Evolutionary conservation across 2,329 filamentous ascomycete genomes (phyloP).

Genomic region (Periconia digitata): DNA sequence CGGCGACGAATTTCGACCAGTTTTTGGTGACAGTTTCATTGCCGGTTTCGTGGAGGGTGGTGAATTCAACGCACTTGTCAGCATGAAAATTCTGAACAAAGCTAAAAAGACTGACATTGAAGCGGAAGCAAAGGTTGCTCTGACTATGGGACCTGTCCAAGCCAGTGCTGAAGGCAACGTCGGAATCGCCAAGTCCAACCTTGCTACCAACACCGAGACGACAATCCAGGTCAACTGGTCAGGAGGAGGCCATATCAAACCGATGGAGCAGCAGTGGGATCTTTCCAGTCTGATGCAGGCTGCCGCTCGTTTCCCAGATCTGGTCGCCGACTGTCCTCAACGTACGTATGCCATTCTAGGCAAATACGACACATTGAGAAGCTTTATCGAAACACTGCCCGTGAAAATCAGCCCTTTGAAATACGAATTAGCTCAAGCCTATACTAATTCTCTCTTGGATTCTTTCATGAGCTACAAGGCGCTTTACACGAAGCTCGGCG

Average conservation of each 20-base stretch:
- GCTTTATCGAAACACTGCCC: constrained; percentile 11
- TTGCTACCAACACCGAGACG: constrained; percentile 8
- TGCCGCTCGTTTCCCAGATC: constrained; percentile 10
- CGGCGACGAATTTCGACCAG: constrained; percentile 8
- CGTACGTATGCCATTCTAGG: too few relatives aligned
- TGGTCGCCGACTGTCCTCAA: too few relatives aligned
- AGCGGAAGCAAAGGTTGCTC: constrained; percentile 5
- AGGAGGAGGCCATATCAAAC: constrained; percentile 15
- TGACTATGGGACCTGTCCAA: constrained; percentile 3
- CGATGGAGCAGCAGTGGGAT: constrained; percentile 9
- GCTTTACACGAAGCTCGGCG: constrained; percentile 7
- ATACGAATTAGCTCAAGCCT: constrained; percentile 12
- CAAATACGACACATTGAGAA: too few relatives aligned
- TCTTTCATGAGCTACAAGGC: constrained; percentile 15
- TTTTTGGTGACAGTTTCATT: constrained; percentile 16
- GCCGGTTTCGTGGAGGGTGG: constrained; percentile 15
- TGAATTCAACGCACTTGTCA: constrained; percentile 12
- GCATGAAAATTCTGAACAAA: constrained; percentile 11
- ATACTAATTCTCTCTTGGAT: constrained; percentile 11
- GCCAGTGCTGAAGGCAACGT: constrained; percentile 2
- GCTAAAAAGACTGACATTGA: constrained; percentile 7
- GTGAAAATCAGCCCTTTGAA: constrained; percentile 7
- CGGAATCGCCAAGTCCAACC: constrained; percentile 5
- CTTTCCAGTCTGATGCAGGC: constrained; percentile 5
- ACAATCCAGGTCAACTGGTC: constrained; percentile 15